These are phyloP conservation scores for Rhododendron vialii DNA, from an alignment of 148 eudicot species.

Conservation along the genomic window DNA sequence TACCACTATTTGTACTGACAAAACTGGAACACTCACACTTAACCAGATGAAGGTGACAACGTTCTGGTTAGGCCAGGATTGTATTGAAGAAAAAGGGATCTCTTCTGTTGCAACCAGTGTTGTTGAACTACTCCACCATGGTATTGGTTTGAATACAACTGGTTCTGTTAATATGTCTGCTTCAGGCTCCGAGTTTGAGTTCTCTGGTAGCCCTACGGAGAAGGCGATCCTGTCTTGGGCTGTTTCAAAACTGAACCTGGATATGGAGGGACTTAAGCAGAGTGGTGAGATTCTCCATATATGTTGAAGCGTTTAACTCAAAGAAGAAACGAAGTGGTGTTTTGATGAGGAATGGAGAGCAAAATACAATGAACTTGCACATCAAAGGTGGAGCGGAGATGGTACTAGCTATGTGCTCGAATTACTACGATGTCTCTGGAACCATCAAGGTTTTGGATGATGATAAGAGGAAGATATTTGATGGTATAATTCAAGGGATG, in stretches of 20 bases:
- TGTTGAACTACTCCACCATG: not conserved
- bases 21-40: constrained; percentile 6
- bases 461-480: not conserved
- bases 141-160: not conserved
- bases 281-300: constrained; percentile 6
- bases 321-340: constrained; percentile 8
- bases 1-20: not conserved
- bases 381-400: constrained; percentile 15
- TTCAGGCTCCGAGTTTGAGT: not conserved
- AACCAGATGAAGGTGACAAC: constrained; percentile 7
- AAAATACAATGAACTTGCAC: constrained; percentile 4
- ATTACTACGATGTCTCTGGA: constrained; percentile 2
- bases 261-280: constrained; percentile 6
- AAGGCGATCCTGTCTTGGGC: constrained; percentile 17
- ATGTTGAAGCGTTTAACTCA: constrained; percentile 9
- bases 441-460: not conserved
- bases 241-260: constrained; percentile 8
- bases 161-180: not conserved
- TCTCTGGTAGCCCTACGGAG: constrained; percentile 3
- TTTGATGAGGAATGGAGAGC: constrained; percentile 7
- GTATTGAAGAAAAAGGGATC: not conserved
- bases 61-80: not conserved
- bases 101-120: not conserved
- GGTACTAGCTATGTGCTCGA: not conserved
- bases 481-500: constrained; percentile 14